Base-by-base conservation (phyloP, 2,329 filamentous ascomycete species). In the Xylariomycetidae sp. region DNA sequence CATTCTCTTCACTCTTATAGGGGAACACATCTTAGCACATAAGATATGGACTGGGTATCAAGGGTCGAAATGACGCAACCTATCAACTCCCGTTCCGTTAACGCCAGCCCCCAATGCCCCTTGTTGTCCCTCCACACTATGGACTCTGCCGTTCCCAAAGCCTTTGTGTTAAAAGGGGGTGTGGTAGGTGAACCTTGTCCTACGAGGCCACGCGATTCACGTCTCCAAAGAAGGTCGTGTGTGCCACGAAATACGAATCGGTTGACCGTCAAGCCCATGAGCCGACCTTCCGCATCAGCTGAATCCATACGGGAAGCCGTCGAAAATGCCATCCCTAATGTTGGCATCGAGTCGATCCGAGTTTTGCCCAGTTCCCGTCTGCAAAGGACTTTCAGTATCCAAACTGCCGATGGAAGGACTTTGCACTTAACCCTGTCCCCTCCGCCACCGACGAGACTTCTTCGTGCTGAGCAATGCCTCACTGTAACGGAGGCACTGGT, bases 381-480 rank as follows among this genome's bases (percentile, higher is more conserved):
- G 7, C 62, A 68, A 36, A 59, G 62, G 34, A 52, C 62, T 31
- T 73, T 67, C 50, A 56, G 59, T 41, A 56, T 71, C 33, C 56
- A 52, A 20, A 51, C 67, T 27, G 63, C 61, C n/a, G 59, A 69
- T 33, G 61, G 58, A 6, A 58, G 58, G 12, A 52, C 45, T 8
- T 46, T 74, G 16, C 39, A 66, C 17, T 56, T 74, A 25, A 59
- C 63, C 22, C 46, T 71, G 4, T 53, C 67, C n/a, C 66, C 66
- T 6, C 52, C 59, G 22, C 44, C 58, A n/a, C 57, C 62, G 37
- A 50, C 63, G 31, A 62, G 63, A 34, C 54, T 72, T 17, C 55
- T 76, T 19, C 63, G 71, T 18, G 66, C 56, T 30, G 72, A 76
- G 46, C 61, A 62, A 30, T 59, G 51, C 22, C 59, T 65, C 26